A percentile compares a stretch with the other conserved stretches of the same genome.
Evolutionary conservation across 1,139 yeast genomes (phyloP).

Genomic region (Saccharomycopsis hybrid): DNA sequence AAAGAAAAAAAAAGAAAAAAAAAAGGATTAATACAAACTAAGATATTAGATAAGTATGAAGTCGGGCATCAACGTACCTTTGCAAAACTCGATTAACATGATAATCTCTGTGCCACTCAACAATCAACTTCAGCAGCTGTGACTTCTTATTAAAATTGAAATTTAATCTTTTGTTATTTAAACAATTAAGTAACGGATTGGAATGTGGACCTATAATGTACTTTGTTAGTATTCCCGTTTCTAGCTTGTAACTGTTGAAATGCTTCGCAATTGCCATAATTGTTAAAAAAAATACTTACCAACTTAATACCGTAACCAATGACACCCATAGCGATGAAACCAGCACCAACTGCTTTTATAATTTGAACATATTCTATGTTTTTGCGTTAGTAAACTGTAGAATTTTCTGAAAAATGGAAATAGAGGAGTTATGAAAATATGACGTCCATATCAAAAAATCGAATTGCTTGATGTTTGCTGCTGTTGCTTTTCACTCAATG

Average conservation of each 20-base stretch:
- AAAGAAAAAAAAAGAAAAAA: too few species aligned
- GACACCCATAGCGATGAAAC: conserved; percentile 95
- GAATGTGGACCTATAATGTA: conserved; percentile 64
- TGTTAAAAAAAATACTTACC: conserved; percentile 27
- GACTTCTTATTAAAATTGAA: not conserved
- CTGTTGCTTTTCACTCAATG: too few species aligned
- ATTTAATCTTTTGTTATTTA: conserved; percentile 30
- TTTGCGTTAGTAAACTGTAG: conserved; percentile 27
- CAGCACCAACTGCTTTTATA: conserved; percentile 93
- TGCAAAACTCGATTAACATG: too few species aligned
- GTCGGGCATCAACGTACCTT: too few species aligned
- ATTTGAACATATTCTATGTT: conserved; percentile 70
- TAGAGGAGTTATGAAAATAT: too few species aligned
- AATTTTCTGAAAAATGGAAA: too few species aligned
- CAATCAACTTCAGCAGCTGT: too few species aligned
- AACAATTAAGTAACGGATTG: conserved; percentile 94
- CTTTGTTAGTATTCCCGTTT: conserved; percentile 19
- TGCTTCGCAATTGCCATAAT: not conserved
- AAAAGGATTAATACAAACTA: too few species aligned
- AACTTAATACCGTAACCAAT: conserved; percentile 94
- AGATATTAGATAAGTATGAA: too few species aligned
- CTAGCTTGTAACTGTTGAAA: not conserved
- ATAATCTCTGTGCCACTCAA: too few species aligned
- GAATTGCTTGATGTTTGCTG: too few species aligned
- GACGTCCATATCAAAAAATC: too few species aligned